Evolutionary conservation across 495 filamentous ascomycete genomes (phyloP), one percentile per base, ranked within the genome.

Genomic region (Penicillium herquei): DNA sequence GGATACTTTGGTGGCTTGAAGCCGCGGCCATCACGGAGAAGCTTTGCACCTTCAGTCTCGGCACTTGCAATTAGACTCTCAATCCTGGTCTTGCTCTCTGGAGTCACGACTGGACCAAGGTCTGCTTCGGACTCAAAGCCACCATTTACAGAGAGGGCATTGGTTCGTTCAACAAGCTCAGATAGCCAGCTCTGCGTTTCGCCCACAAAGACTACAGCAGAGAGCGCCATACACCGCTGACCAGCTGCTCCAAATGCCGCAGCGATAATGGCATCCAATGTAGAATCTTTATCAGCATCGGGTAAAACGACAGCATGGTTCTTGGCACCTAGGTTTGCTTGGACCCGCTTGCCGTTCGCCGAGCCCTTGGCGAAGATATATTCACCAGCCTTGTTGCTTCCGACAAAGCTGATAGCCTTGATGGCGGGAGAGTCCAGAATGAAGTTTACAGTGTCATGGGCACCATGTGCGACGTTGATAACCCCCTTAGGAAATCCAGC

Each of bases 281-380:
- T 91, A 31, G 93, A 89, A 70, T 95, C 92, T 81, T 94, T 95
- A 74, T 95, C 92, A 69, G 85, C 87, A 78, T 96, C 91, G 3
- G 91, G 91, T 56, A 96, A 80, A 10, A 96, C 82, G 21, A 87
- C 86, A 12, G 90, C 91, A 69, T 96, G 91, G 76, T 96, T 96
- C 81, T 96, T 96, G 49, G 92, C 91, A 7, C 91, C 91, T 37
- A 96, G 75, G 65, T 96, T 96, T 61, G 91, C 91, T 70, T 96
- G 91, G 9, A 94, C 90, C 53, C 82, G 78, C 68, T 85, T 85
- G 31, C 91, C 91, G 63, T 93, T 89, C 48, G 90, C 89, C 0
- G 88, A 90, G 14, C 80, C 92, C 41, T 89, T 85, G 40, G 79
- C 66, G 71, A 85, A 96, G 64, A 96, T 96, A 73, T 96, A 96